These are phyloP conservation scores for Neocatenulostroma microsporum DNA, from an alignment of 2,329 filamentous ascomycete species.

Conservation along the genomic window DNA sequence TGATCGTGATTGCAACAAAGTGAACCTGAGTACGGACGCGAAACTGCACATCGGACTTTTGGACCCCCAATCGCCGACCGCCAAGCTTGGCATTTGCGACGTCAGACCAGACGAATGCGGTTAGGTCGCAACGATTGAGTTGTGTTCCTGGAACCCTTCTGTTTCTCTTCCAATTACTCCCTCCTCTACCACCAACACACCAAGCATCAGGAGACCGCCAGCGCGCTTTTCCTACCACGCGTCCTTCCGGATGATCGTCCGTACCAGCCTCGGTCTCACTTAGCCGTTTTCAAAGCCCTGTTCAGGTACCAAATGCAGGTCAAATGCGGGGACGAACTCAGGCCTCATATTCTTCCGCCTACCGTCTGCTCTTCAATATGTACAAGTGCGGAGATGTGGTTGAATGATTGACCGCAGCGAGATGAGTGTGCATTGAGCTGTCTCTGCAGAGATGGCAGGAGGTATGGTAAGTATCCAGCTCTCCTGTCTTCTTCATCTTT, in stretches of 20 bases:
- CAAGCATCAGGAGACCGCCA: no score
- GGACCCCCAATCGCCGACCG: not conserved
- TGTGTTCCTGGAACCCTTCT: not conserved
- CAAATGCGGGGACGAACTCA: slow-evolving; percentile 9
- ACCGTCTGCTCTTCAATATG: not conserved
- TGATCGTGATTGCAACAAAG: no score
- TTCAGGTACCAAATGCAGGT: not conserved
- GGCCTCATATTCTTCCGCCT: slow-evolving; percentile 11
- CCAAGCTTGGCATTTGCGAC: not conserved
- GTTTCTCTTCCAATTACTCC: no score
- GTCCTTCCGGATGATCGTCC: no score
- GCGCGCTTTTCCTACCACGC: no score
- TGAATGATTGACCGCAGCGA: not conserved
- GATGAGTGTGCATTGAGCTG: slow-evolving; percentile 2
- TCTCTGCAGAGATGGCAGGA: no score
- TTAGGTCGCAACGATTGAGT: not conserved
- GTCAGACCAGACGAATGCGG: not conserved
- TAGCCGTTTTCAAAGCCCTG: not conserved
- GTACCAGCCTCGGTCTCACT: no score
- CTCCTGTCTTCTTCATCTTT: no score
- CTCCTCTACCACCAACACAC: no score
- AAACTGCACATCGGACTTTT: slow-evolving; percentile 1
- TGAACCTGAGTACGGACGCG: no score
- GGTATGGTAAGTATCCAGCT: no score
- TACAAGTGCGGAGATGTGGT: not conserved